Base-by-base conservation (phyloP, 169 alveolate genomes). In the Plasmodium vivax region DNA sequence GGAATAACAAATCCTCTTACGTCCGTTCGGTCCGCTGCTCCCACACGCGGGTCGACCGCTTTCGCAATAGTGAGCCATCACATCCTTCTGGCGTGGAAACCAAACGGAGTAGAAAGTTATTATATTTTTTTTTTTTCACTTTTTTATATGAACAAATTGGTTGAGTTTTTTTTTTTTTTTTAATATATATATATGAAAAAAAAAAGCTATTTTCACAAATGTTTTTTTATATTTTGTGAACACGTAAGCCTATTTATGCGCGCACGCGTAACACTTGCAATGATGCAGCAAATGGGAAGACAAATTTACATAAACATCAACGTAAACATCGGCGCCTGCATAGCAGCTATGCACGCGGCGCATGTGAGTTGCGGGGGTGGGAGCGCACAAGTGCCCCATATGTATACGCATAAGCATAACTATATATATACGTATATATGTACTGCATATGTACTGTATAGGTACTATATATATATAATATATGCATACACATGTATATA, bases 341-440 rank as follows among this genome's bases (percentile, higher is more conserved):
- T 32, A 80, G 51, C 27, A 43, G 3, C 38, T 75, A 75, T 34
- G 45, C 45, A 23, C 56, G 34, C 36, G 23, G 14, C 14, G 32
- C 56, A 43, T 23, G 71, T 27, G 9, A 16, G 34, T 68, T 27
- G 38, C 30, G 77, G 14, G 38, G 2, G 36, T 80, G 16, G 10
- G 16, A 6, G 56, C 58, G 38, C 85, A 14, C 32, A 80, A 12
- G 30, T 14, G 54, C 79, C 30, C 34, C 34, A 7, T 84, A 41
- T 72, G 75, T 72, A 84, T 27, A 72, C 36, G 75, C n/a, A 38
- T 83, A 71, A 32, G 74, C 71, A 84, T 43, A 84, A 71, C 32
- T 32, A 84, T 10, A 51, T 72, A 56, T 84, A 54, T 54, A 84
- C 4, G 75, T 72, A 56, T 41, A 43, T 14, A 23, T 23, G 75